Base-by-base conservation (phyloP, 148 eudicot genomes). In the Nepenthes gracilis region DNA sequence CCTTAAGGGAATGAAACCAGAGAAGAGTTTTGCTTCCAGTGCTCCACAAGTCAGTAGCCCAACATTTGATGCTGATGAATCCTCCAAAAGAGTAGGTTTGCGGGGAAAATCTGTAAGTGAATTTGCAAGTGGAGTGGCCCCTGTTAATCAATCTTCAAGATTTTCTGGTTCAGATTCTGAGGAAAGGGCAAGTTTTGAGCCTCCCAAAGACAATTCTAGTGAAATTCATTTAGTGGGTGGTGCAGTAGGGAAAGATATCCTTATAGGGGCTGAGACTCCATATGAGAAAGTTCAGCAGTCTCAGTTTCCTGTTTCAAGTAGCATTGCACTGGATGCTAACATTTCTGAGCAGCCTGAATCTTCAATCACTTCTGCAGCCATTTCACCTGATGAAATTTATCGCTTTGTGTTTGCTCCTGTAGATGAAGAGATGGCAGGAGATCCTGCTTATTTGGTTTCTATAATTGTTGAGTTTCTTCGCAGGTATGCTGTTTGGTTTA, bases 381-480 rank as follows among this genome's bases (percentile, higher is more conserved):
- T 85, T 55, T 84, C 99, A 60, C 89, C 96, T 37, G 88, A 76
- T 55, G 96, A 93, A 67, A 59, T 93, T 72, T 84, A 83, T 72
- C 77, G 77, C 68, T 81, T 35, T 67, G 95, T 93, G 62, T 89
- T 88, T 64, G 82, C 87, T 72, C 75, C 75, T 4, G 87, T 74
- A 12, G 92, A 89, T 66, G 95, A 86, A 72, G 95, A 93, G 85
- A 82, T 89, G 89, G 65, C 72, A 2, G 85, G 83, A 64, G 96
- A 88, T 70, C 80, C 85, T 64, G 78, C 90, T 66, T 88, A 93
- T 71, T 76, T 88, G 73, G 78, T 80, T 69, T 69, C 89, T 59
- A 60, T 89, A 66, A 79, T 86, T 75, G 75, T 88, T 69, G 96
- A 86, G 81, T 88, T 86, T 74, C 82, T 93, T 47, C 86, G 85